Base-by-base conservation (phyloP, 1,139 yeast genomes). In the Eremothecium sinecaudum region DNA sequence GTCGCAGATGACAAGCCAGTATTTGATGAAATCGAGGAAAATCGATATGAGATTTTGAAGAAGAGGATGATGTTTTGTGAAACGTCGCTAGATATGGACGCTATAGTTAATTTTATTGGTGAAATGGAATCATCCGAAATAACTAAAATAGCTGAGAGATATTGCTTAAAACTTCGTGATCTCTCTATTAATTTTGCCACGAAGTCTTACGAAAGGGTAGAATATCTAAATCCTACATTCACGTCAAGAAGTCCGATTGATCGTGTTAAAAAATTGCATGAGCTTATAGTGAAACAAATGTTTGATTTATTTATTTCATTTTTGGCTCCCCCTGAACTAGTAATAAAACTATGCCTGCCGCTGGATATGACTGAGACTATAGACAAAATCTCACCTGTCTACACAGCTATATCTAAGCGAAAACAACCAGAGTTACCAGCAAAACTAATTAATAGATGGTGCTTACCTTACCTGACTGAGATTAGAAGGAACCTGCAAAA, bases 261-360 rank as follows among this genome's bases (percentile, higher is more conserved):
- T 9, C 28, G 36, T 16, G 32, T 27, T 18, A 17, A 31, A n/a
- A 30, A 30, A 9, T 32, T 53, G 6, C 49, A 52, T 34, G 43
- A 44, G 3, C 26, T 41, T 5, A 42, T 55, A 5, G 39, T 50
- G 2, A 35, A 38, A 18, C 38, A 34, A 14, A 41, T 53, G 9
- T 53, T 52, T 27, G 44, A 59, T 14, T 47, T 67, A 13, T 73
- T 76, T 38, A 64, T 68, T 2, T 69, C 67, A 22, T 72, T 65
- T 34, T 61, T 76, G 46, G 79, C 82, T 1, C 68, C 77, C 1
- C 83, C 83, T 0, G 61, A 65, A 18, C 48, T 58, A 4, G 73
- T 77, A 0, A 57, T 75, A 2, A 41, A 51, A 2, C 43, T 40
- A 2, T 53, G 71, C 16, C 64, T 66, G 35, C 79, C 81, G 0